Conservation (phyloP, 257 asterid genomes). For the Solanum etuberosum region DNA sequence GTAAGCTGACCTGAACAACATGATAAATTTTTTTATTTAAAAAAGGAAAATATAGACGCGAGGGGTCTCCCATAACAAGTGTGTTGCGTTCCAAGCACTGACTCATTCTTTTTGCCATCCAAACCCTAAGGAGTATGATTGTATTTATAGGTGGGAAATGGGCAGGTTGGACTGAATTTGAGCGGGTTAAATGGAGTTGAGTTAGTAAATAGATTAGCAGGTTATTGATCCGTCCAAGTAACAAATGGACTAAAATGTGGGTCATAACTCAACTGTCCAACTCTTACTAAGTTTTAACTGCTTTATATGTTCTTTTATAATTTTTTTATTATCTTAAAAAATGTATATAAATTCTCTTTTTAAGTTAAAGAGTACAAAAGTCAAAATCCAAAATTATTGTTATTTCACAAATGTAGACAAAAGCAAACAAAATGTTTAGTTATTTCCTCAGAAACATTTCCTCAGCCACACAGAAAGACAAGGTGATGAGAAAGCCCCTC, state of each 20-base stretch:
- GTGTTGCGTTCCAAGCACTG: background rate
- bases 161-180: background rate
- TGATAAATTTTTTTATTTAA: no score
- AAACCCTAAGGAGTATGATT: background rate
- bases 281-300: background rate
- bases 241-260: no score
- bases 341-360: background rate
- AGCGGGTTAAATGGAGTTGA: background rate
- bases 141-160: background rate
- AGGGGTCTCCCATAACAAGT: background rate
- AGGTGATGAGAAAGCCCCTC: slow-evolving; percentile 4
- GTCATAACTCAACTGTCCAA: background rate
- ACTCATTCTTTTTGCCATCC: background rate
- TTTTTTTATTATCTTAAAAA: no score
- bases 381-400: background rate
- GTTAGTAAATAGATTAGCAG: no score
- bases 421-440: background rate
- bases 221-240: background rate
- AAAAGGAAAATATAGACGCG: background rate
- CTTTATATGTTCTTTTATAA: no score
- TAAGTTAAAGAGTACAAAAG: background rate
- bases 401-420: background rate
- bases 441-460: background rate
- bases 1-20: no score
- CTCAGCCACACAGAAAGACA: slow-evolving; percentile 9